Percentiles rank a stretch among this genome's conserved stretches.
Conservation (phyloP, 192 early-diverging fungal species). For the Funneliformis geosporum region DNA sequence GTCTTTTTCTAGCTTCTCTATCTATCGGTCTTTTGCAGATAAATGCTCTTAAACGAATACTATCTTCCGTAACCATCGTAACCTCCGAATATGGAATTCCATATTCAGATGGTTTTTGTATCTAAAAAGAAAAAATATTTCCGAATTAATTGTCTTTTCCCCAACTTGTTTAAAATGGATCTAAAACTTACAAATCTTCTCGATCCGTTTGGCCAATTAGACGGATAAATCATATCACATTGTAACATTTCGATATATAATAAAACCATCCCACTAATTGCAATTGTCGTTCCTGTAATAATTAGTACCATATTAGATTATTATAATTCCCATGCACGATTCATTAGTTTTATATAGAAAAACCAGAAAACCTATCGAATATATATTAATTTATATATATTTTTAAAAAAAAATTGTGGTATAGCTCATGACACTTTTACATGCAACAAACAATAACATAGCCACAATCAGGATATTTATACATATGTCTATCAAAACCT, state of each 20-base stretch:
- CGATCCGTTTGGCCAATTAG: conserved; percentile 60
- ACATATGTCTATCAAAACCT: too few relatives aligned
- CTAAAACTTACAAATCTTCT: conserved; percentile 34
- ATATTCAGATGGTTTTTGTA: conserved; percentile 68
- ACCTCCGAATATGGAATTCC: conserved; percentile 60
- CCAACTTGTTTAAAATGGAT: background rate
- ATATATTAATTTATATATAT: too few relatives aligned
- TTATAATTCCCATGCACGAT: too few relatives aligned
- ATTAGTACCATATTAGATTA: background rate
- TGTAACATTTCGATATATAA: conserved; percentile 77
- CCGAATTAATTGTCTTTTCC: background rate
- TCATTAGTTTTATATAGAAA: too few relatives aligned
- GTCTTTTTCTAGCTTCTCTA: conserved; percentile 48
- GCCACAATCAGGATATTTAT: too few relatives aligned
- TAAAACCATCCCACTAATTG: conserved; percentile 24
- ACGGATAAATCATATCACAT: conserved; percentile 76
- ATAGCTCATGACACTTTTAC: too few relatives aligned
- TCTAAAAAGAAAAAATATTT: conserved; percentile 7
- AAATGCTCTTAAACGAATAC: conserved; percentile 77
- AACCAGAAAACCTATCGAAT: too few relatives aligned
- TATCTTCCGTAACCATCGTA: conserved; percentile 77
- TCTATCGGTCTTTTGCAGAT: conserved; percentile 65
- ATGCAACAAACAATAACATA: too few relatives aligned
- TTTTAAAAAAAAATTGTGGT: too few relatives aligned
- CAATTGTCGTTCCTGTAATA: background rate